Percentiles rank a stretch among this genome's conserved stretches.
phyloP scores from a whole-genome alignment of 2,329 filamentous ascomycete species.

The Epichloe glyceriae region DNA sequence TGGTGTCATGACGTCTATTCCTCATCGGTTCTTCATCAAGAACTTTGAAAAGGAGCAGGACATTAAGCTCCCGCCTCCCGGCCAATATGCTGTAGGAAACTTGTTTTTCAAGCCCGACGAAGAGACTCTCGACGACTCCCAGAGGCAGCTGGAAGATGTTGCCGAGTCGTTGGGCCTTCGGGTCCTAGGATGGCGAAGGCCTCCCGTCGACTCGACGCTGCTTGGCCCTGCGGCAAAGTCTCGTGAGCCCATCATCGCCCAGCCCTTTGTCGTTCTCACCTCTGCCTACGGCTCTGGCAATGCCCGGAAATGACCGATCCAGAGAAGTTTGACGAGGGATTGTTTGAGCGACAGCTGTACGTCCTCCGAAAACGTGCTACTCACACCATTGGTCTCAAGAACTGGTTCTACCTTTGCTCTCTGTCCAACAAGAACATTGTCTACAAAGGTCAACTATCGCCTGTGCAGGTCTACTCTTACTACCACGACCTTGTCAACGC shows the following conservation, averaged over 20 bases:
- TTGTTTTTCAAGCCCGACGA: slow-evolving; percentile 97
- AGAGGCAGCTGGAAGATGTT: slow-evolving; percentile 86
- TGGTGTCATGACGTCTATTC: slow-evolving; percentile 98
- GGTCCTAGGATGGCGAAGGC: slow-evolving; percentile 91
- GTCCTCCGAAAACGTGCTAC: slow-evolving; percentile 89
- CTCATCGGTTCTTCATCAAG: slow-evolving; percentile 96
- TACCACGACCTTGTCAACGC: slow-evolving; percentile 95
- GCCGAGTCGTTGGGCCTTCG: slow-evolving; percentile 77
- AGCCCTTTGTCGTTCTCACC: slow-evolving; percentile 84
- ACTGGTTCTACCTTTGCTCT: slow-evolving; percentile 98
- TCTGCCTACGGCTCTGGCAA: slow-evolving; percentile 73
- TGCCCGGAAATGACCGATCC: slow-evolving; percentile 68
- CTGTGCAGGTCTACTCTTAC: slow-evolving; percentile 93
- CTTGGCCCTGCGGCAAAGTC: slow-evolving; percentile 87
- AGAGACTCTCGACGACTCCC: slow-evolving; percentile 79
- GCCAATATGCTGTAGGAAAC: slow-evolving; percentile 95
- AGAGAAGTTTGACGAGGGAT: slow-evolving; percentile 67
- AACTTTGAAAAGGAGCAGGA: slow-evolving; percentile 89
- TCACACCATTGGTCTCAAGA: slow-evolving; percentile 86
- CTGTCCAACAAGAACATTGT: slow-evolving; percentile 97
- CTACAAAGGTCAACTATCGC: slow-evolving; percentile 93
- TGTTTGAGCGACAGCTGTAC: slow-evolving; percentile 89
- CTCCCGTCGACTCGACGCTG: slow-evolving; percentile 83
- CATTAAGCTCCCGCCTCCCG: slow-evolving; percentile 72
- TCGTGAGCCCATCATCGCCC: slow-evolving; percentile 86